Evolutionary conservation across 257 asterid species (phyloP).

Genomic region (Prunella vulgaris): DNA sequence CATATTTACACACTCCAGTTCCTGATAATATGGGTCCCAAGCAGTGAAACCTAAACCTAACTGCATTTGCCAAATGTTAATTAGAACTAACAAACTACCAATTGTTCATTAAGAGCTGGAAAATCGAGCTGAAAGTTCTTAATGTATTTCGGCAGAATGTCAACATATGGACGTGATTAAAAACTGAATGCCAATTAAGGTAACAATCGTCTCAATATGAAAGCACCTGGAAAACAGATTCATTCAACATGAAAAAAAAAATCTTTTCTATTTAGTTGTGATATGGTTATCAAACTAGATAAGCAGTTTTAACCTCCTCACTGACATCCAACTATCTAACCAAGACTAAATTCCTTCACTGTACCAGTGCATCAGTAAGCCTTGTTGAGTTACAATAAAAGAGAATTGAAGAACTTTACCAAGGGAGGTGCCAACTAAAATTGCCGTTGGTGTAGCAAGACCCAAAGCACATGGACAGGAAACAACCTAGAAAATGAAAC

Average conservation of each 20-base stretch:
- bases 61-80: constrained; percentile 1
- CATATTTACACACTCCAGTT: neutral
- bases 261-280: neutral
- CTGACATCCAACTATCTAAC: constrained; percentile 8
- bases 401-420: constrained; percentile 42
- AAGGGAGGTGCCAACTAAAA: constrained; percentile 95
- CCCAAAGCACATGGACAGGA: constrained; percentile 99
- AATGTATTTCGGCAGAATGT: constrained; percentile 4
- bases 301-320: neutral
- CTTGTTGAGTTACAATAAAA: neutral
- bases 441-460: constrained; percentile 98
- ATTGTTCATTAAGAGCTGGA: neutral
- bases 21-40: constrained; percentile 7
- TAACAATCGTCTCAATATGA: neutral
- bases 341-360: constrained; percentile 3
- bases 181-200: constrained; percentile 8
- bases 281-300: neutral
- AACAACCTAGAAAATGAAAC: constrained; percentile 62
- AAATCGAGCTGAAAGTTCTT: constrained; percentile 3
- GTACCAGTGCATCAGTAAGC: neutral
- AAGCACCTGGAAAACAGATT: neutral
- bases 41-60: constrained; percentile 5
- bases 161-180: constrained; percentile 4
- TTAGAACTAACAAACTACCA: neutral
- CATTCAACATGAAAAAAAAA: neutral